Base-by-base conservation (phyloP, 306 rosid species). In the Prunus davidiana region DNA sequence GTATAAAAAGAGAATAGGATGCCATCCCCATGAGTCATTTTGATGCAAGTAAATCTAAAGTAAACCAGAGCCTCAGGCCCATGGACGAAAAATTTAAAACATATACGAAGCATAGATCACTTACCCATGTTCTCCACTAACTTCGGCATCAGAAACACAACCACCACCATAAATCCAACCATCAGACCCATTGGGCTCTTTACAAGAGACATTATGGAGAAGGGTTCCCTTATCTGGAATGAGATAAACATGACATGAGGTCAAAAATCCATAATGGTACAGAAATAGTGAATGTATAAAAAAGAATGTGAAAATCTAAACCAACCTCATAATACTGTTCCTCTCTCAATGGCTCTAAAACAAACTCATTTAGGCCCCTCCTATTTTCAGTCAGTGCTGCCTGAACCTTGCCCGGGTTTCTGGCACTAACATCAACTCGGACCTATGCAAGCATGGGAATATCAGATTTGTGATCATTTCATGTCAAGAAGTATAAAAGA, bases 101-200 rank as follows among this genome's bases (percentile, higher is more conserved):
- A 43, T 50, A 76, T 56, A 30, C 67, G 18, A 73, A 80, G 71
- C 7, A 64, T 62, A 69, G 81, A 77, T 71, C 22, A 72, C 88
- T 80, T 87, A 92, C 99, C 98, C 91, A 95, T 89, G 84, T 89
- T 95, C 85, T 95, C 99, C 90, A 95, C 83, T 79, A 95, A 75
- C 79, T 92, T 95, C 85, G 99, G 99, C 98, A 95, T 95, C 80
- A 95, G 74, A 74, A 95, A 92, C 87, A 95, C 88, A 55, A 92
- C 97, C 78, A 95, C 63, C 77, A 95, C 84, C 99, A 95, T 95
- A 86, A 95, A 95, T 84, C 98, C 99, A 84, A 92, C 68, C 99
- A 95, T 95, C 90, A 95, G 85, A 81, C 97, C 99, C 99, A 95
- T 95, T 27, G 99, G 99, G 82, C 98, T 95, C 78, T 95, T 95